Conservation (phyloP, 768 basidiomycete genomes). For the Russula abietina region DNA sequence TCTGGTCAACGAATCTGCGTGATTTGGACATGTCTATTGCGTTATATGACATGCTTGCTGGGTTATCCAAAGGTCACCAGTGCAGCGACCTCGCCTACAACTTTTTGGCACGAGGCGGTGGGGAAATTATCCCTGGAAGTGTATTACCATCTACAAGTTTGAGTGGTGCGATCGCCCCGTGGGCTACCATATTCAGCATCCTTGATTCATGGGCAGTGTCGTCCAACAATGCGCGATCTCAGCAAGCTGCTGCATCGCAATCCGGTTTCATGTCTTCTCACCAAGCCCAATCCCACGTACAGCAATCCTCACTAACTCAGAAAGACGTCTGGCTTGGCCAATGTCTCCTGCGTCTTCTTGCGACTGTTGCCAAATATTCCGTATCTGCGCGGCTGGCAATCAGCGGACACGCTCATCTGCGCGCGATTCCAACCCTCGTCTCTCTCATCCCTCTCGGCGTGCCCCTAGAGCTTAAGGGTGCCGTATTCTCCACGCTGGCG, state of each 20-base stretch:
- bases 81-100: conserved; percentile 86
- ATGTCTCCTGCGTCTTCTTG: conserved; percentile 73
- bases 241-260: conserved; percentile 31
- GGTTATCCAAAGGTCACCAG: conserved; percentile 76
- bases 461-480: conserved; percentile 88
- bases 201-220: conserved; percentile 68
- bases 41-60: conserved; percentile 83
- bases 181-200: conserved; percentile 67
- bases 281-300: conserved; percentile 39
- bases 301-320: conserved; percentile 45
- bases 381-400: conserved; percentile 74
- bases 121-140: conserved; percentile 60
- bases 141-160: conserved; percentile 40
- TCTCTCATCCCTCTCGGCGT: conserved; percentile 71
- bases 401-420: conserved; percentile 68
- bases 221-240: conserved; percentile 42
- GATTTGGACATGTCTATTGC: conserved; percentile 71
- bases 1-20: conserved; percentile 74
- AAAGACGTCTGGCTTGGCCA: conserved; percentile 76
- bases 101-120: conserved; percentile 74
- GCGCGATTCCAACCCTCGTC: conserved; percentile 74
- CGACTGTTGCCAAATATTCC: conserved; percentile 69
- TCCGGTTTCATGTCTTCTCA: conserved; percentile 29
- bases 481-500: conserved; percentile 71
- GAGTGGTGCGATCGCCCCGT: conserved; percentile 60